These are phyloP conservation scores for Dioscorea alata DNA, from an alignment of 106 monocot genomes.

Conservation along the genomic window DNA sequence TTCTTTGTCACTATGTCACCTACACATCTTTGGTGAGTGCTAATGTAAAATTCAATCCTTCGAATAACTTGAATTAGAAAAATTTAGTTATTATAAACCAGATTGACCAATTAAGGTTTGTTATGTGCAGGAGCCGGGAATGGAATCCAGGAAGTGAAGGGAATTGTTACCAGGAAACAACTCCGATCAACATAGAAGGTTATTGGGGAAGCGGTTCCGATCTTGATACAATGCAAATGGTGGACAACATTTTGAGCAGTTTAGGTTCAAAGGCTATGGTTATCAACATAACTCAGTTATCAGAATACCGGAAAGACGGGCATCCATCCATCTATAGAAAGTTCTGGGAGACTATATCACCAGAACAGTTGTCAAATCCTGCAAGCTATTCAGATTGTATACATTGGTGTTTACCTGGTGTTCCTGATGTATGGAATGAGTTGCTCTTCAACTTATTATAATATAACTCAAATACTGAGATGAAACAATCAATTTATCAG, in stretches of 20 bases:
- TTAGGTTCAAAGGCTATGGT: conserved; percentile 43
- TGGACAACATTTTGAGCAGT: conserved; percentile 19
- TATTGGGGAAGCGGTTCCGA: conserved; percentile 84
- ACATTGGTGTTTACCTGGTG: conserved; percentile 86
- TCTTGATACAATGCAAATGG: conserved; percentile 49
- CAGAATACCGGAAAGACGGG: conserved; percentile 76
- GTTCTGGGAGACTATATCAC: conserved; percentile 61
- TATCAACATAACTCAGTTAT: conserved; percentile 78
- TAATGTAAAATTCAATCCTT: not conserved
- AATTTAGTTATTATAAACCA: no score
- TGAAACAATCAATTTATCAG: no score
- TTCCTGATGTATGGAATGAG: conserved; percentile 85
- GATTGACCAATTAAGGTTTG: not conserved
- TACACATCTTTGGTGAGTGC: conserved; percentile 78
- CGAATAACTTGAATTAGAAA: not conserved
- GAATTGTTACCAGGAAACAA: conserved; percentile 57
- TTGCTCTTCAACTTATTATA: conserved; percentile 60
- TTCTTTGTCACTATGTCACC: conserved; percentile 88
- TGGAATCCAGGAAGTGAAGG: conserved; percentile 57
- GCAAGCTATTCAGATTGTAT: conserved; percentile 68
- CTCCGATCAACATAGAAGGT: conserved; percentile 27
- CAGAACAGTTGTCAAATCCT: conserved; percentile 56
- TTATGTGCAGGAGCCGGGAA: conserved; percentile 51
- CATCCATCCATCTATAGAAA: conserved; percentile 78
- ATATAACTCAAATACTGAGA: not conserved